Percentiles rank a stretch among this genome's conserved stretches.
Conservation (phyloP, 1,139 yeast genomes). For the Zygotorulaspora mrakii region DNA sequence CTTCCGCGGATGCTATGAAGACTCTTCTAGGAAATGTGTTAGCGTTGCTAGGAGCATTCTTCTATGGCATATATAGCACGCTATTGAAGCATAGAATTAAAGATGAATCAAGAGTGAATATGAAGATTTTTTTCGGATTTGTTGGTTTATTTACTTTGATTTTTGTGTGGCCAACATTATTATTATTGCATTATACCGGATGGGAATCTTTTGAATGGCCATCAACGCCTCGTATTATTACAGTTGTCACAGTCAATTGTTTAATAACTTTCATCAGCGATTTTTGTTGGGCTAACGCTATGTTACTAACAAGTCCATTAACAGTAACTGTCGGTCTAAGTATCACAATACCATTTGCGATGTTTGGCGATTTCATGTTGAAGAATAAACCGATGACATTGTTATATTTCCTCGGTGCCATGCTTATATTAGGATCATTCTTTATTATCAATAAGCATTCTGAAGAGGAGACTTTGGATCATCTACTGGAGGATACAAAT, state of each 20-base stretch:
- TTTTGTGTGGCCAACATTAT: constrained; percentile 77
- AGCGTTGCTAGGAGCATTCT: constrained; percentile 77
- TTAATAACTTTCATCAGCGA: constrained; percentile 79
- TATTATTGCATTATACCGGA: constrained; percentile 58
- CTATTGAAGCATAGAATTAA: constrained; percentile 68
- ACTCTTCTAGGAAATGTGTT: constrained; percentile 70
- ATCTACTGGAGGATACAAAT: constrained; percentile 10
- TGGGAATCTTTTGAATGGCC: constrained; percentile 75
- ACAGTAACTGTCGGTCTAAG: constrained; percentile 94
- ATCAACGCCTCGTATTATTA: constrained; percentile 47
- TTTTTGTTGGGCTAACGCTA: constrained; percentile 94
- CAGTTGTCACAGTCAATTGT: constrained; percentile 61
- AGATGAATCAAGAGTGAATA: constrained; percentile 70
- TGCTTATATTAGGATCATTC: constrained; percentile 74
- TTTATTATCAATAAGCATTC: constrained; percentile 78
- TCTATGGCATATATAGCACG: constrained; percentile 91
- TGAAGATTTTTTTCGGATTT: constrained; percentile 87
- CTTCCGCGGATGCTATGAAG: constrained; percentile 36
- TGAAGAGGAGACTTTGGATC: constrained; percentile 43
- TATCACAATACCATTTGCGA: constrained; percentile 89
- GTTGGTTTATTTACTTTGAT: constrained; percentile 81
- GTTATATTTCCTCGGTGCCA: constrained; percentile 74
- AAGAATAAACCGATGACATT: constrained; percentile 59
- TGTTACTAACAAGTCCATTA: constrained; percentile 84
- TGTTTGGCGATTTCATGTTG: constrained; percentile 81